Conservation (phyloP, 164 flowering plant genomes). For the Berberis thunbergii region DNA sequence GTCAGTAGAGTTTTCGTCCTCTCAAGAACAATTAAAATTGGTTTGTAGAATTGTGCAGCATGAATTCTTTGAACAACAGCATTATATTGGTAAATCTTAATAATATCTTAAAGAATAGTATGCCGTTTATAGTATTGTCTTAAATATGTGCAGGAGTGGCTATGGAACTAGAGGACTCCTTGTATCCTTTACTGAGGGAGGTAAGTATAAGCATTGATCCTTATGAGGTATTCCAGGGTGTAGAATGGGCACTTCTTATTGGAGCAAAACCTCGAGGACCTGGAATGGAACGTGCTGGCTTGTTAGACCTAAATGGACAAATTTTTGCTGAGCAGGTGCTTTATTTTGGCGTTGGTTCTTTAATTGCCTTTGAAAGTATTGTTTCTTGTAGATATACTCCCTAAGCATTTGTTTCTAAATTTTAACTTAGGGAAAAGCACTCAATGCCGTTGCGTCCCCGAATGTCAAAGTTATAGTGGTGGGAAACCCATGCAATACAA, state of each 20-base stretch:
- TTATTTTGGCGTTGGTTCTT: background rate
- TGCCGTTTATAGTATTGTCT: constrained; percentile 4
- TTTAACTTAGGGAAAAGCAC: constrained; percentile 65
- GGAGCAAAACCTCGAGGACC: constrained; percentile 99
- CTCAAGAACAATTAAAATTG: too few species aligned
- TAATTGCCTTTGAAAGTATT: background rate
- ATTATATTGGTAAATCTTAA: too few species aligned
- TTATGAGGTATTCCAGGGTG: constrained; percentile 86
- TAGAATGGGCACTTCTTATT: constrained; percentile 88
- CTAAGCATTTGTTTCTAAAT: constrained; percentile 4
- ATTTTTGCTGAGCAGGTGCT: constrained; percentile 88
- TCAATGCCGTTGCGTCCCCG: constrained; percentile 85
- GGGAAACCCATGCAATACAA: constrained; percentile 97
- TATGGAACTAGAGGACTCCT: constrained; percentile 96
- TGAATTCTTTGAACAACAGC: too few species aligned
- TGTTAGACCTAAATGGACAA: constrained; percentile 85
- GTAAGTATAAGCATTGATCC: constrained; percentile 84
- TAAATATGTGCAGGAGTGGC: constrained; percentile 73
- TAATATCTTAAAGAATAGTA: too few species aligned
- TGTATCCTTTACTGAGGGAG: constrained; percentile 84
- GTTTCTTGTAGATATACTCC: background rate
- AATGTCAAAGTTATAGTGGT: constrained; percentile 89
- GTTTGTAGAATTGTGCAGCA: too few species aligned
- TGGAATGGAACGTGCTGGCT: constrained; percentile 93
- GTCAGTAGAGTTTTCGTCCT: too few species aligned